Base-by-base conservation (phyloP, 2,329 filamentous ascomycete genomes). In the Penicillium glabrum region DNA sequence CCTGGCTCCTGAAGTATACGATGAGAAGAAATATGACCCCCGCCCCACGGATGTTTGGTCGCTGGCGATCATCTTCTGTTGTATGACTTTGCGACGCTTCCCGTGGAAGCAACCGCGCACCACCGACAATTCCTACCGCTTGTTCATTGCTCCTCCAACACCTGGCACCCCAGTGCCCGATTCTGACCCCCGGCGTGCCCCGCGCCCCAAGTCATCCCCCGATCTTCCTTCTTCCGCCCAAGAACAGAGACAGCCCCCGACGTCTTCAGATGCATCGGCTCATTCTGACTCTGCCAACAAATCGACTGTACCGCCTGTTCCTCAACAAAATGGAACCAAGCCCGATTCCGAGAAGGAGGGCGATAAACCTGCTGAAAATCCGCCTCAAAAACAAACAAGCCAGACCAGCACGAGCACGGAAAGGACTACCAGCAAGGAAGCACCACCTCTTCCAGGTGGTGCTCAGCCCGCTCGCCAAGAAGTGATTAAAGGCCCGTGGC, bases 21-120 rank as follows among this genome's bases (percentile, higher is more conserved):
- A 97, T 63, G 86, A 93, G 60, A 87, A 89, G 63, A 93, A 92
- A 70, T 99, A 99, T 72, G 93, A 99, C 69, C 92, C 95, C 1
- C 89, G 93, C 60, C 91, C 92, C 7, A 91, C 93, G 1, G 95
- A 99, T 76, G 92, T 99, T 58, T 99, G 95, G 95, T 99, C 95
- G 11, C 81, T 99, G 58, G 95, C 93, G 19, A 99, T 99, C 66
- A 98, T 99, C 54, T 99, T 93, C 77, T 98, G 95, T 76, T 99
- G 95, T 80, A 99, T 99, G 95, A 95, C 91, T 5, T 81, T 99
- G 43, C 85, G 95, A 23, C 83, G 95, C 35, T 99, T 99, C 70
- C 95, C 95, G 0, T 99, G 95, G 95, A 99, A 99, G 78, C 87
- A 96, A 35, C 95, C 95, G 5, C 86, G 93, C 41, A 79, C 92